phyloP scores from a whole-genome alignment of 108 stramenopile species.

The Seminavis robusta region DNA sequence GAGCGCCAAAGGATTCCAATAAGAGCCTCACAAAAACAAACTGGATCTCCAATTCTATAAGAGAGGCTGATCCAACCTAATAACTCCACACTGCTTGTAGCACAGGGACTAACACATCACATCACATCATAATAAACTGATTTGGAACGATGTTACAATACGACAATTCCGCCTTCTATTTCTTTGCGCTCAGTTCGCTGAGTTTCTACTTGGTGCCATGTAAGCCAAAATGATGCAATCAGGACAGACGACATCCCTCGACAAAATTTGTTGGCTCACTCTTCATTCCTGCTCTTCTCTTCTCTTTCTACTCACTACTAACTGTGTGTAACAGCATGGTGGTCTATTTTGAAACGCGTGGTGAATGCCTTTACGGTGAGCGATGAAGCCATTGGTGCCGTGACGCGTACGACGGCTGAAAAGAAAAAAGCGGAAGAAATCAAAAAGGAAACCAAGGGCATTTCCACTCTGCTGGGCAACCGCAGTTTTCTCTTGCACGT shows the following conservation, averaged over 20 bases:
- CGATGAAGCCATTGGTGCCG: conserved; percentile 78
- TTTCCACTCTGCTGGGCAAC: conserved; percentile 47
- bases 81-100: too few species aligned
- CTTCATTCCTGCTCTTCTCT: conserved; percentile 9
- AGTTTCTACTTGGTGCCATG: conserved; percentile 88
- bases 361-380: conserved; percentile 51
- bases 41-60: too few species aligned
- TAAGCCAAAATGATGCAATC: conserved; percentile 32
- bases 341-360: conserved; percentile 55
- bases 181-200: conserved; percentile 85
- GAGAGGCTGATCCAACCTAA: too few species aligned
- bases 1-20: too few species aligned
- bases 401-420: conserved; percentile 83
- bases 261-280: not conserved
- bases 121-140: too few species aligned
- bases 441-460: conserved; percentile 69
- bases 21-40: too few species aligned
- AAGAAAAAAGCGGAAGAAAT: conserved; percentile 77
- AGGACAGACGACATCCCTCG: not conserved
- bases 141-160: conserved; percentile 79
- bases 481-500: conserved; percentile 72
- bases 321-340: conserved; percentile 66
- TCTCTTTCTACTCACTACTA: conserved; percentile 4
- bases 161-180: conserved; percentile 93
- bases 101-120: too few species aligned